A percentile compares a stretch with the other conserved stretches of the same genome.
Conservation (phyloP, 2,329 filamentous ascomycete genomes). For the Sarocladiaceae sp. region DNA sequence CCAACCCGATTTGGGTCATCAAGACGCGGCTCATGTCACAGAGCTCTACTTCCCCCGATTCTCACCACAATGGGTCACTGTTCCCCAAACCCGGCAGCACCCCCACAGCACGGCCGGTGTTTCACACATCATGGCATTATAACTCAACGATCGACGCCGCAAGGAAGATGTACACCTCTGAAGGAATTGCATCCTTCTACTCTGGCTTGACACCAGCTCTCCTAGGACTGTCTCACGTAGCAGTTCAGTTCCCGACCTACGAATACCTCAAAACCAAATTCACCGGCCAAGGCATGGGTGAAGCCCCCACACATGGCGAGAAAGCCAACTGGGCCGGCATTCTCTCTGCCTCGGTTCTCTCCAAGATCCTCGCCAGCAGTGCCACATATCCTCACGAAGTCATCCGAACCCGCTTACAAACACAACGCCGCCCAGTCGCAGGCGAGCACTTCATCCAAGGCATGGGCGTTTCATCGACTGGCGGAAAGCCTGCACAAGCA, state of each 20-base stretch:
- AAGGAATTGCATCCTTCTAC: conserved; percentile 89
- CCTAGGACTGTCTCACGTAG: conserved; percentile 88
- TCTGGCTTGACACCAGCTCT: conserved; percentile 90
- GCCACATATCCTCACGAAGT: conserved; percentile 98
- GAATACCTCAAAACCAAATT: conserved; percentile 89
- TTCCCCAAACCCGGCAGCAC: conserved; percentile 48
- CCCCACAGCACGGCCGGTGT: conserved; percentile 48
- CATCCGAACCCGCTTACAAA: conserved; percentile 87
- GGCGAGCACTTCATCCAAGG: conserved; percentile 49
- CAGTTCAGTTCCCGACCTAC: conserved; percentile 95
- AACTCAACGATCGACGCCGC: conserved; percentile 84
- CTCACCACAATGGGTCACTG: conserved; percentile 39
- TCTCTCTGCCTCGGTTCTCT: conserved; percentile 82
- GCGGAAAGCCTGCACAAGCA: conserved; percentile 14
- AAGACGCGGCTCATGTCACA: conserved; percentile 98
- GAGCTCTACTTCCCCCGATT: conserved; percentile 42
- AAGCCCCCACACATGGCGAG: conserved; percentile 37
- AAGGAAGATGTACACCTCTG: conserved; percentile 89
- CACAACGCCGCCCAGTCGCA: conserved; percentile 71
- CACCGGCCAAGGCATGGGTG: conserved; percentile 84
- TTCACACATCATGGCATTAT: conserved; percentile 84
- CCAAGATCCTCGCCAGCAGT: conserved; percentile 90
- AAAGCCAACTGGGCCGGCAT: conserved; percentile 77
- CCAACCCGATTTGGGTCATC: conserved; percentile 99
- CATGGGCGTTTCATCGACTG: conserved; percentile 33